Evolutionary conservation across 2,329 filamentous ascomycete genomes (phyloP).

Genomic region (Botrytis medusae): DNA sequence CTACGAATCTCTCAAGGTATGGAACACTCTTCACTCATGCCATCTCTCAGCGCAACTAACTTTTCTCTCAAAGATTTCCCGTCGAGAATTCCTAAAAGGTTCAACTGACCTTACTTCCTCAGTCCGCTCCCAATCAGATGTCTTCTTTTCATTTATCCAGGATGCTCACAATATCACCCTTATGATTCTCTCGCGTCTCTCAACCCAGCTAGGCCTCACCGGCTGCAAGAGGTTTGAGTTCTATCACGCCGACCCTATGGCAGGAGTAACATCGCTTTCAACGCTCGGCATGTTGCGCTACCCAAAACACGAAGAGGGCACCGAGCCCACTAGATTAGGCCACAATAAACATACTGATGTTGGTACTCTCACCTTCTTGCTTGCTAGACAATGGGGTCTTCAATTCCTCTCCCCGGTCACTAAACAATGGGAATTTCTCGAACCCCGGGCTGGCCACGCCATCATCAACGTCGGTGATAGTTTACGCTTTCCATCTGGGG

Average conservation of each 20-base stretch:
- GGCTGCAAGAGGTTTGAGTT: not conserved
- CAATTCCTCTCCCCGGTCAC: not conserved
- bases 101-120: not conserved
- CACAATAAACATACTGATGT: not conserved
- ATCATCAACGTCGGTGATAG: not conserved
- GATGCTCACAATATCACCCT: not conserved
- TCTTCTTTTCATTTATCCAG: not conserved
- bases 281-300: not conserved
- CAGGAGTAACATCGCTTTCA: not conserved
- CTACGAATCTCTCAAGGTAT: not conserved
- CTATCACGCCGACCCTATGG: not conserved
- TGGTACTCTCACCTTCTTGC: not conserved
- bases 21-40: not conserved
- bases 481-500: not conserved
- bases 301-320: not conserved
- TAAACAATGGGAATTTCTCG: not conserved
- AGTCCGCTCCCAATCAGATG: not conserved
- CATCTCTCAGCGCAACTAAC: not conserved
- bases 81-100: not conserved
- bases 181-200: not conserved
- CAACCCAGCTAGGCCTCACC: not conserved
- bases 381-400: not conserved
- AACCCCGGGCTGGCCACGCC: not conserved
- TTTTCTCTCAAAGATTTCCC: not conserved
- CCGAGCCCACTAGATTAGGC: not conserved